These are phyloP conservation scores for Malus hybrid DNA, from an alignment of 331 rosid genomes.

Conservation along the genomic window DNA sequence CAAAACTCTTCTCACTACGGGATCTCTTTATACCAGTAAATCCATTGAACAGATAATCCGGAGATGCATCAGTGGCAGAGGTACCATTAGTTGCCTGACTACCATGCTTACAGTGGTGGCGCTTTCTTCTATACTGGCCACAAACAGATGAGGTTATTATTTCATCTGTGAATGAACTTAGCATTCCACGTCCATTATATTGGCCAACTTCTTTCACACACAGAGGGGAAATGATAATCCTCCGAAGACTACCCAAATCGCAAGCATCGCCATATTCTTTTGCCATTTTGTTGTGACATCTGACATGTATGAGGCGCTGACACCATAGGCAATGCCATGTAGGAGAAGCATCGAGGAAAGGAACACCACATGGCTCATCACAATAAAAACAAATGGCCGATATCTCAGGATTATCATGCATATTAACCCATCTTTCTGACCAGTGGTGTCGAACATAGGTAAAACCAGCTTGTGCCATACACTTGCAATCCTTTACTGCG, in stretches of 20 bases:
- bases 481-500: conserved; percentile 66
- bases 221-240: conserved; percentile 54
- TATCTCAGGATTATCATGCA: conserved; percentile 58
- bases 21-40: conserved; percentile 32
- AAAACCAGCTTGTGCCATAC: conserved; percentile 72
- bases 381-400: conserved; percentile 58
- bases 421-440: conserved; percentile 72
- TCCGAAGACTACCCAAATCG: conserved; percentile 59
- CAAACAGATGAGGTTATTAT: conserved; percentile 38
- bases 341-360: conserved; percentile 68
- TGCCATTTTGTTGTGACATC: conserved; percentile 58
- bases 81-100: conserved; percentile 24
- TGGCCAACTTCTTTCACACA: conserved; percentile 55
- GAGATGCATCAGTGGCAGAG: conserved; percentile 29
- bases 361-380: conserved; percentile 74
- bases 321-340: conserved; percentile 89
- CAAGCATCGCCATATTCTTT: conserved; percentile 57
- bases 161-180: conserved; percentile 29
- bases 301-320: conserved; percentile 75
- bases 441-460: conserved; percentile 60
- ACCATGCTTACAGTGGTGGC: conserved; percentile 36
- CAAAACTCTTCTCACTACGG: conserved; percentile 27
- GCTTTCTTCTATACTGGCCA: conserved; percentile 47
- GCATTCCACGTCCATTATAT: conserved; percentile 18
- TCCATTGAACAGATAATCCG: conserved; percentile 43